Evolutionary conservation across 352 stramenopile species (phyloP).

Genomic region (Pythium angustatum): DNA sequence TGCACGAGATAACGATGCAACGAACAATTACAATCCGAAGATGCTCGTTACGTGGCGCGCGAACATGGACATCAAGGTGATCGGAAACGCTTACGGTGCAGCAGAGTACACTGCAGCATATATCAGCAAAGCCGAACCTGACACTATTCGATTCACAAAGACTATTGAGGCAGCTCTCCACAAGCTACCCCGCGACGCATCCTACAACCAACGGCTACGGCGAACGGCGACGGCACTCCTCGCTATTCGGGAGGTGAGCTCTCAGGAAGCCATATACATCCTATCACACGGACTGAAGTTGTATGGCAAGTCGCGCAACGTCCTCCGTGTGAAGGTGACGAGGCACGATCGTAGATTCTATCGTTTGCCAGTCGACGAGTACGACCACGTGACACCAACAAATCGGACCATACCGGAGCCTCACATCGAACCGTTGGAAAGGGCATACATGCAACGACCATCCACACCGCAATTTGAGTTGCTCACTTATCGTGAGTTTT

Average conservation of each 20-base stretch:
- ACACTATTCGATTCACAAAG: slow-evolving; percentile 21
- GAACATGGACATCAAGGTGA: slow-evolving; percentile 33
- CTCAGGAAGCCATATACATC: slow-evolving; percentile 11
- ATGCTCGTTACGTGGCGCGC: slow-evolving; percentile 13
- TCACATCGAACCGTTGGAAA: no score
- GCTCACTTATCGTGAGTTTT: no score
- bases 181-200: neutral
- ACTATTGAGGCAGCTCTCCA: slow-evolving; percentile 1
- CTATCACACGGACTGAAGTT: neutral
- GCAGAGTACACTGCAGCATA: slow-evolving; percentile 35
- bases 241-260: slow-evolving; percentile 4
- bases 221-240: slow-evolving; percentile 1
- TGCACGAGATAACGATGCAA: neutral
- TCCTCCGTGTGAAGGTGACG: slow-evolving; percentile 4
- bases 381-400: neutral
- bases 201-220: neutral
- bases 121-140: slow-evolving; percentile 29
- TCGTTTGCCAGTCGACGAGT: neutral
- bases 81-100: slow-evolving; percentile 31
- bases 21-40: slow-evolving; percentile 13
- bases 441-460: no score
- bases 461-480: no score
- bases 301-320: slow-evolving; percentile 3
- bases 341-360: slow-evolving; percentile 1
- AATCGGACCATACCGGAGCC: no score